Percentiles rank a stretch among this genome's conserved stretches.
Evolutionary conservation across 768 basidiomycete genomes (phyloP).

Genomic region (Grammothele lineata): DNA sequence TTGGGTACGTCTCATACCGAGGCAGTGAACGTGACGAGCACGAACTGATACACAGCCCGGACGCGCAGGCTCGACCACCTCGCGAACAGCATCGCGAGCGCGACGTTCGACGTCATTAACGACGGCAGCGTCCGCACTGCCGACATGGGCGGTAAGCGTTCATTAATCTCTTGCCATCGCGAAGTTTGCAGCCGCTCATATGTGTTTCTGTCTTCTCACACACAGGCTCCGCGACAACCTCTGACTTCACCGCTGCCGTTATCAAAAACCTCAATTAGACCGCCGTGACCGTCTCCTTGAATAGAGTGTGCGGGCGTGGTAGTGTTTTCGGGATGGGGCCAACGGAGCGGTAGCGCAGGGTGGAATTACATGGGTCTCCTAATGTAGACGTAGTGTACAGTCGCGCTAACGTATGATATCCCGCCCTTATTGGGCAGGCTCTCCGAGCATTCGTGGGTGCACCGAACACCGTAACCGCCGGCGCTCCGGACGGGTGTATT

Average conservation of each 20-base stretch:
- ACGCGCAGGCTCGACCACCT: constrained; percentile 77
- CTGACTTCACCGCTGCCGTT: constrained; percentile 91
- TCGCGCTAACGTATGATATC: constrained; percentile 12
- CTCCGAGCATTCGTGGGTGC: too few relatives aligned
- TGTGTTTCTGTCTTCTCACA: constrained; percentile 5
- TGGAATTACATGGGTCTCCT: constrained; percentile 10
- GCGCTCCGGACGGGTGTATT: too few relatives aligned
- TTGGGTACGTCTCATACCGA: constrained; percentile 57
- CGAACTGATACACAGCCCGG: constrained; percentile 25
- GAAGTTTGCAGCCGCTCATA: background rate
- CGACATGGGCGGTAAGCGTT: constrained; percentile 87
- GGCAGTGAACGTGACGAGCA: constrained; percentile 4
- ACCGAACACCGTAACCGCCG: too few relatives aligned
- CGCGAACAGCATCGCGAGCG: constrained; percentile 89
- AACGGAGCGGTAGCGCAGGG: constrained; percentile 5
- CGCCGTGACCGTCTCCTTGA: background rate
- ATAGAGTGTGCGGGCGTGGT: background rate
- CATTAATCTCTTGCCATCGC: background rate
- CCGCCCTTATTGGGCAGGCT: too few relatives aligned
- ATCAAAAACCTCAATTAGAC: constrained; percentile 66
- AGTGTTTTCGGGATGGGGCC: background rate
- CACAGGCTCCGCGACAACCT: constrained; percentile 82
- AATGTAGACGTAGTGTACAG: constrained; percentile 21
- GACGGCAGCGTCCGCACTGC: constrained; percentile 85
- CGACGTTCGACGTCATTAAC: constrained; percentile 91